Base-by-base conservation (phyloP, 495 filamentous ascomycete genomes). In the Lichenothelia convexa region DNA sequence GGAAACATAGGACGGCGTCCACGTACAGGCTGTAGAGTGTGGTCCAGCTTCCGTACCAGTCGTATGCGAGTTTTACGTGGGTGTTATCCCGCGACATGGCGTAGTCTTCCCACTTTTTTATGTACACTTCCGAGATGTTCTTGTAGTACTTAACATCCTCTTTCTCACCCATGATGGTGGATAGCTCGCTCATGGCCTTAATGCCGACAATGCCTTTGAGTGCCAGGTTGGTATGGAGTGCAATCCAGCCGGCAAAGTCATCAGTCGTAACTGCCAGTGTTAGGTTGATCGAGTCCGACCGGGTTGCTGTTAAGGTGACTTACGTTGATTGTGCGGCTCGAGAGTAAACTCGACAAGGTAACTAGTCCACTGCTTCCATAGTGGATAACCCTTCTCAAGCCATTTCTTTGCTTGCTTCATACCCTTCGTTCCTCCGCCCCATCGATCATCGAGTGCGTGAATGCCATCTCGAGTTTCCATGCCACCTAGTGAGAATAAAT, bases 11-110 rank as follows among this genome's bases (percentile, higher is more conserved):
- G 16, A 57, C 16, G 2, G 56, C 54, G 35, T 61, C 57, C 13
- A 56, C 56, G 42, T 47, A 61, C 17, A 61, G 49, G n/a, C 42
- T 48, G 50, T 61, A 61, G 30, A 61, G 47, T 1, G 83, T 93
- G 31, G 85, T 92, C 87, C 87, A 95, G 30, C 78, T 85, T 8
- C 87, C 87, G 46, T 81, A 85, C 84, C 87, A 93, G 35, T 85
- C 70, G 54, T 95, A 95, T 0, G 87, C 79, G 23, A 95, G 61
- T 52, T 93, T 92, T 18, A 83, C 82, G 47, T 93, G 81, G 1
- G 77, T 71, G 26, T 70, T 65, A 55, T 95, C 87, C 18, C 82
- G 64, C 0, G 79, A 81, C 48, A 91, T 74, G 36, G 73, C 86
- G 41, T 70, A 74, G 36, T 80, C 67, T 44, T 84, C 67, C 86